Conservation (phyloP, 495 filamentous ascomycete species). For the Penicillium steckii region DNA sequence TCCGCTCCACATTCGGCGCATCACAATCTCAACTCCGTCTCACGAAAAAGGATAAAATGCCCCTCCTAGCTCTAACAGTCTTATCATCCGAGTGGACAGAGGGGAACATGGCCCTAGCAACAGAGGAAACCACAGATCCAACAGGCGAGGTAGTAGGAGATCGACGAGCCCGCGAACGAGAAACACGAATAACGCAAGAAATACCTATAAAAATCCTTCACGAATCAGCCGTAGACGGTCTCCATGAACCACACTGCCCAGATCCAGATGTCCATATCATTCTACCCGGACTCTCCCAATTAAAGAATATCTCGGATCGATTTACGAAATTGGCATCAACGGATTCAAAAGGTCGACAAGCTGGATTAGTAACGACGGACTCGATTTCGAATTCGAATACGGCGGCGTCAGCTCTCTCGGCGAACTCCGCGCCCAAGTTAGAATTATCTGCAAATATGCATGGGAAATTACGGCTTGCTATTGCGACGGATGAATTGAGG, state of each 20-base stretch:
- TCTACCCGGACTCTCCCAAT: slow-evolving; percentile 74
- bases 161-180: slow-evolving; percentile 56
- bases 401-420: slow-evolving; percentile 12
- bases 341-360: slow-evolving; percentile 25
- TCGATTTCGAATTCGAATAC: neutral
- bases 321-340: slow-evolving; percentile 75
- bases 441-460: slow-evolving; percentile 88
- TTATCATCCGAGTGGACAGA: slow-evolving; percentile 51
- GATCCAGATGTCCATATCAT: slow-evolving; percentile 95
- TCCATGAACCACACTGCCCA: slow-evolving; percentile 85
- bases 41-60: slow-evolving; percentile 85
- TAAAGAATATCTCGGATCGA: slow-evolving; percentile 89
- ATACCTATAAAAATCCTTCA: slow-evolving; percentile 89
- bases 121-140: slow-evolving; percentile 28
- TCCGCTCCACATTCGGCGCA: slow-evolving; percentile 77
- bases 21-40: slow-evolving; percentile 79
- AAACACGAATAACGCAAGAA: slow-evolving; percentile 92
- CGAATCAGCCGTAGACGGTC: slow-evolving; percentile 71
- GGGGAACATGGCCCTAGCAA: slow-evolving; percentile 45
- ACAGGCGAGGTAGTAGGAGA: slow-evolving; percentile 46
- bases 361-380: slow-evolving; percentile 11
- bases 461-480: slow-evolving; percentile 72
- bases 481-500: slow-evolving; percentile 74
- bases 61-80: slow-evolving; percentile 83
- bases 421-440: slow-evolving; percentile 57